Evolutionary conservation across 2,329 filamentous ascomycete genomes (phyloP).

Genomic region (Lasiodiplodia sp.): DNA sequence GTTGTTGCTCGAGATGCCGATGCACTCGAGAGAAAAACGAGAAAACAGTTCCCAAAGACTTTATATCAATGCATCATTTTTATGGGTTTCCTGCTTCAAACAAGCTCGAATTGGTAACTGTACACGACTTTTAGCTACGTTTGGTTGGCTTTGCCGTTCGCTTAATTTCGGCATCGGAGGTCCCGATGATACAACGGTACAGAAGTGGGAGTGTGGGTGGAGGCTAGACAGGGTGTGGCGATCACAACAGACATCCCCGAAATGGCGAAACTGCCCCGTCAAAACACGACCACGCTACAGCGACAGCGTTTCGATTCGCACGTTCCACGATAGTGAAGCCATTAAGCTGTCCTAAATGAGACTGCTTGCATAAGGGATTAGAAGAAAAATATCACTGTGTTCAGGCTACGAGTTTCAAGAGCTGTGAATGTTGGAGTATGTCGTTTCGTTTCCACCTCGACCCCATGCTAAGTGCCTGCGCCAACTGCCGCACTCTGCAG

Average conservation of each 20-base stretch:
- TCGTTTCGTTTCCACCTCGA: not conserved
- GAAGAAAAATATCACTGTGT: not conserved
- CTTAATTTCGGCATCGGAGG: constrained; percentile 14
- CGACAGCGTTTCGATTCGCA: not conserved
- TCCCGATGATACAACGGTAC: constrained; percentile 16
- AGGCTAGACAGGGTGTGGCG: constrained; percentile 7
- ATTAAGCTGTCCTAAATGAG: not conserved
- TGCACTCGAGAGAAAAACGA: not conserved
- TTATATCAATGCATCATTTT: not conserved
- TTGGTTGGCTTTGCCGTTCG: not conserved
- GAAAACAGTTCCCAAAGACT: not conserved
- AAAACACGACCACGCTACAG: not conserved
- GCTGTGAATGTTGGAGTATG: not conserved
- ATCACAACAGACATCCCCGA: constrained; percentile 16
- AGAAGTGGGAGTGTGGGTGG: constrained; percentile 8
- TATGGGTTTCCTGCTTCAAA: not conserved
- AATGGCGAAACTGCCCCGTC: constrained; percentile 20
- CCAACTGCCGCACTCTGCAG: constrained; percentile 2
- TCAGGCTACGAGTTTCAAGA: not conserved
- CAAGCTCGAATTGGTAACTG: not conserved
- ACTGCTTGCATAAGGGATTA: not conserved
- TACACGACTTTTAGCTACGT: not conserved
- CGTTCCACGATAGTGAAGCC: too few relatives aligned
- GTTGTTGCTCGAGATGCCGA: not conserved
- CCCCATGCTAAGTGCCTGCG: not conserved